Conservation (phyloP, 148 eudicot species). For the Chenopodium album region DNA sequence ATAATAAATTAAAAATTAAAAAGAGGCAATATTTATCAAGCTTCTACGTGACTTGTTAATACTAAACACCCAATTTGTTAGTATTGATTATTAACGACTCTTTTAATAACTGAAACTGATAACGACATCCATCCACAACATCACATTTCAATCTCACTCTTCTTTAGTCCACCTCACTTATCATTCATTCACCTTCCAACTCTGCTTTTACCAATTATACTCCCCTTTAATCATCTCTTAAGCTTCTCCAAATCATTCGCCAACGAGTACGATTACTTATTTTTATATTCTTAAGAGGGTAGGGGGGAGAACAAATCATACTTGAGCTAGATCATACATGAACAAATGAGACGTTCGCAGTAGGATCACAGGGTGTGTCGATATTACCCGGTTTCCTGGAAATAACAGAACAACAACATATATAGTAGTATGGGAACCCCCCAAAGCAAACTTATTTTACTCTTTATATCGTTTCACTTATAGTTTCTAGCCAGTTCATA, state of each 20-base stretch:
- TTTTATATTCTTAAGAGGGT: not conserved
- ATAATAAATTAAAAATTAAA: not conserved
- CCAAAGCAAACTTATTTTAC: conserved; percentile 9
- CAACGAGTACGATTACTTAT: not conserved
- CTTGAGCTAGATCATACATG: not conserved
- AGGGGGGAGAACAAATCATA: not conserved
- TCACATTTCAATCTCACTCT: conserved; percentile 20
- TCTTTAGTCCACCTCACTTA: conserved; percentile 1
- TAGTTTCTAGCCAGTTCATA: conserved; percentile 17
- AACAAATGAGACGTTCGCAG: not conserved
- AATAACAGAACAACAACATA: not conserved
- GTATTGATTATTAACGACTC: not conserved
- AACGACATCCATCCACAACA: conserved; percentile 21
- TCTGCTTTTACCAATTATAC: not conserved
- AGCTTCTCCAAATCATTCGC: not conserved
- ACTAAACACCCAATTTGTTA: conserved; percentile 7
- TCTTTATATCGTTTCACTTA: not conserved
- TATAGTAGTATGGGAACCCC: not conserved
- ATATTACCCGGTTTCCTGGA: not conserved
- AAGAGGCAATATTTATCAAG: not conserved
- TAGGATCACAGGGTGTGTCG: no score
- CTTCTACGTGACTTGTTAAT: conserved; percentile 31
- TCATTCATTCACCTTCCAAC: not conserved
- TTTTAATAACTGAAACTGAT: conserved; percentile 8
- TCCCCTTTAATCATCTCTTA: not conserved